Percentiles rank a stretch among this genome's conserved stretches.
These are phyloP conservation scores for Eucalyptus regnans DNA, from an alignment of 345 rosid species.

Conservation along the genomic window DNA sequence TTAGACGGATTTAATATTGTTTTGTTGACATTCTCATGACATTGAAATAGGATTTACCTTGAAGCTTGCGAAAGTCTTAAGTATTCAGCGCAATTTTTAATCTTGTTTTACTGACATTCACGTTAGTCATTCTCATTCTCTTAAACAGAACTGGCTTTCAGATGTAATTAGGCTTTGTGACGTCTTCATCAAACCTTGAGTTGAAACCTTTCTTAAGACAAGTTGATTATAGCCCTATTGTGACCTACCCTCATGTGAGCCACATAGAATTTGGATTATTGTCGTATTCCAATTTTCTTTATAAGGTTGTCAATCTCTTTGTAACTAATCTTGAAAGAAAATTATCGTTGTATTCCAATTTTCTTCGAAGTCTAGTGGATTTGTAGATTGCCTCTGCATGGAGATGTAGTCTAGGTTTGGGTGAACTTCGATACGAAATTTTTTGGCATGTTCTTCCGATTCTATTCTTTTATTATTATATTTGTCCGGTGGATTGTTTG, in stretches of 20 bases:
- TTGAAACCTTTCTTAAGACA: not conserved
- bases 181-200: not conserved
- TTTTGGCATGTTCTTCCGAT: no score
- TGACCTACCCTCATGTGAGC: not conserved
- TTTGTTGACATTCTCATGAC: not conserved
- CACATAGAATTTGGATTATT: accelerated
- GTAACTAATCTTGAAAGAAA: no score
- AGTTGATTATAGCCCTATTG: not conserved
- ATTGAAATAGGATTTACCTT: not conserved
- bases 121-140: not conserved
- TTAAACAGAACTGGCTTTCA: not conserved
- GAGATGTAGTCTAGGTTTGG: no score
- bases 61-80: not conserved
- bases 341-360: no score
- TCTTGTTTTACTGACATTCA: no score
- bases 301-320: no score
- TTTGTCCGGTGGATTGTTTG: no score
- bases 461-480: no score
- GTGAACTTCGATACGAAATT: no score
- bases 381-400: no score
- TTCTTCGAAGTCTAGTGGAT: no score
- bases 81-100: not conserved
- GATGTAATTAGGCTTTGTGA: not conserved
- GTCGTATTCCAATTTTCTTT: no score
- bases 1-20: not conserved